phyloP scores from a whole-genome alignment of 1,284 basidiomycete species.

The Trametes pubescens region DNA sequence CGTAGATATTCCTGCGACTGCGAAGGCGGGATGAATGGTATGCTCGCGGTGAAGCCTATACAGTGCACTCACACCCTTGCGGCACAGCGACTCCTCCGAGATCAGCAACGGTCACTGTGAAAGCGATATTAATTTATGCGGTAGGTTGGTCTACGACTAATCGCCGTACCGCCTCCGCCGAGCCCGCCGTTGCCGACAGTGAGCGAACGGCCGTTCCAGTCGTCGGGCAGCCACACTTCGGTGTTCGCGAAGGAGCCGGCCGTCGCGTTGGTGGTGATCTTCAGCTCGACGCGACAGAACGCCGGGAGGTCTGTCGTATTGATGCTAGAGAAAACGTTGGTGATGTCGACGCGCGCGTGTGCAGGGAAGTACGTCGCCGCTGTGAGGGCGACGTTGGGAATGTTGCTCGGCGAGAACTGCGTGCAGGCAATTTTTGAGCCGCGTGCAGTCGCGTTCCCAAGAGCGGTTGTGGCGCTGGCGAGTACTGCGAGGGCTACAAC shows the following conservation, averaged over 20 bases:
- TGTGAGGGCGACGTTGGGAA: constrained; percentile 14
- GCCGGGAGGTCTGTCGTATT: constrained; percentile 29
- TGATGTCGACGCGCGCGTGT: constrained; percentile 26
- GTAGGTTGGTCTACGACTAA: background rate
- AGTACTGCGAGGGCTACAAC: background rate
- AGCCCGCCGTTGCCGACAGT: constrained; percentile 36
- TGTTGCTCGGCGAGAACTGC: constrained; percentile 5
- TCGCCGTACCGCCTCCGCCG: constrained; percentile 24
- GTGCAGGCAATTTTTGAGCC: constrained; percentile 7
- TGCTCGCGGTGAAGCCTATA: too few species aligned
- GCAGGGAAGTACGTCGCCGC: constrained; percentile 27
- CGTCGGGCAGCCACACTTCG: constrained; percentile 37
- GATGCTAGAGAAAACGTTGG: constrained; percentile 26
- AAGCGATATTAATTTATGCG: background rate
- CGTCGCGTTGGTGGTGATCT: constrained; percentile 36
- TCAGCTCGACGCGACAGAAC: constrained; percentile 34
- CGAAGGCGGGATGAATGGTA: background rate
- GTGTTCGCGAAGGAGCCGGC: constrained; percentile 31
- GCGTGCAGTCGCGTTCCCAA: background rate
- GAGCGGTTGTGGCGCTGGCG: background rate
- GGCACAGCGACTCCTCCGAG: constrained; percentile 28
- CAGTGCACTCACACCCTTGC: constrained; percentile 29
- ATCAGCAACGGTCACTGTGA: constrained; percentile 29
- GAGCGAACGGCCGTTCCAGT: constrained; percentile 35
- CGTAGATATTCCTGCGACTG: constrained; percentile 35